Evolutionary conservation across 441 rosid genomes (phyloP), one percentile per base, ranked within the genome.

Genomic region (Macaranga tanarius): DNA sequence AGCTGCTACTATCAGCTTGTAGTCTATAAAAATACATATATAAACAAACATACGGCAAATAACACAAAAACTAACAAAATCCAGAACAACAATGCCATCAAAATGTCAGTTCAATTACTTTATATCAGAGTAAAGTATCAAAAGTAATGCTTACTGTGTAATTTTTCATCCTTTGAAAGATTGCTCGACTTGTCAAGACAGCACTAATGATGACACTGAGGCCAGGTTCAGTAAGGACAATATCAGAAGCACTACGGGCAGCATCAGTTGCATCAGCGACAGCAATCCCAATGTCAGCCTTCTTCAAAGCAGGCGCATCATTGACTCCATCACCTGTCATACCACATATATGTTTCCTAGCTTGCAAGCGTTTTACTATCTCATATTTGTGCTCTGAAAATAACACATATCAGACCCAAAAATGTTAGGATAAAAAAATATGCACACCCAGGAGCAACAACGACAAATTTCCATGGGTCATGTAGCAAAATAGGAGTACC

Each of bases 291-390:
- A 95, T 95, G 81, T 95, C 99, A 67, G 99, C 99, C 75, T 91
- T 95, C 86, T 95, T 95, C 65, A 95, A 91, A 78, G 99, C 99
- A 74, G 99, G 99, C 9, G 99, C 98, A 81, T 95, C 99, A 71
- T 95, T 95, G 52, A 95, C 99, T 75, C 99, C 99, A 84, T 95
- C 99, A 67, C 99, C 98, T 23, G 99, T 95, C 99, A 95, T 95
- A 34, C 99, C 99, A 81, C 98, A 92, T 8, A 92, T 89, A 76
- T 95, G 98, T 72, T 90, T 95, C 84, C 95, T 90, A 5, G 96
- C 98, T 91, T 95, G 99, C 79, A 95, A 71, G 16, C 97, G 87
- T 77, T 92, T 92, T 65, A 95, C 97, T 54, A 92, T 95, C 89
- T 95, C 98, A 74, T 91, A 92, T 72, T 95, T 95, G 84, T 95